Conservation (phyloP, 108 stramenopile genomes). For the Nitzschia putrida region DNA sequence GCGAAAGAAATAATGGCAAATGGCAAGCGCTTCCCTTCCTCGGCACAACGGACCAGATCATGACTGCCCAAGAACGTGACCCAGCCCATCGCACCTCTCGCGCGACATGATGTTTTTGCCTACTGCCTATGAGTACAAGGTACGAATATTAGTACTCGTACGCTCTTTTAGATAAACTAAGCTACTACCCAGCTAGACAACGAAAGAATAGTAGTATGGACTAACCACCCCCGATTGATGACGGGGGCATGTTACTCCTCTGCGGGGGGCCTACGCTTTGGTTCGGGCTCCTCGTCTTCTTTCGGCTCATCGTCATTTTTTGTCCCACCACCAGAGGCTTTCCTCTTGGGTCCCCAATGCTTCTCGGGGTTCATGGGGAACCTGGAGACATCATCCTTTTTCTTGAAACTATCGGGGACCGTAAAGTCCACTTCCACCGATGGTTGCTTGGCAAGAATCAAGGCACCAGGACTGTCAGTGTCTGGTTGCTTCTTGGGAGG, state of each 20-base stretch:
- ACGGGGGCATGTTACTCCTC: not conserved
- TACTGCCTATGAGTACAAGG: too few species aligned
- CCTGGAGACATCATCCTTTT: constrained; percentile 39
- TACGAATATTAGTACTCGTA: too few species aligned
- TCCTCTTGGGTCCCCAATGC: constrained; percentile 88
- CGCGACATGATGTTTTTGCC: too few species aligned
- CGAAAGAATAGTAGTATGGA: too few species aligned
- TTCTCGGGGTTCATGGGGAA: constrained; percentile 85
- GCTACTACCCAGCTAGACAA: too few species aligned
- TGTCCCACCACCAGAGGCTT: constrained; percentile 52
- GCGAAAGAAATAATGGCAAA: too few species aligned
- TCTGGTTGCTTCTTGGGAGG: constrained; percentile 75
- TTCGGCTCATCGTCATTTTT: not conserved
- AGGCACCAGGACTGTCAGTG: constrained; percentile 51
- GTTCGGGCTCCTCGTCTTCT: not conserved
- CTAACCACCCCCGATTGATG: too few species aligned
- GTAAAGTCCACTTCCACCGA: constrained; percentile 70
- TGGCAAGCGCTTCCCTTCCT: too few species aligned
- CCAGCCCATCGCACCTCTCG: too few species aligned
- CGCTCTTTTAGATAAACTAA: too few species aligned
- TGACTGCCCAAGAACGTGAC: too few species aligned
- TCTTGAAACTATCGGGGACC: constrained; percentile 20
- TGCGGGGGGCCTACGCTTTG: not conserved
- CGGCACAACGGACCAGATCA: too few species aligned
- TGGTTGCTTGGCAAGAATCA: constrained; percentile 74